These are phyloP conservation scores for Verticillium isaacii DNA, from an alignment of 2,329 filamentous ascomycete genomes.

Conservation along the genomic window DNA sequence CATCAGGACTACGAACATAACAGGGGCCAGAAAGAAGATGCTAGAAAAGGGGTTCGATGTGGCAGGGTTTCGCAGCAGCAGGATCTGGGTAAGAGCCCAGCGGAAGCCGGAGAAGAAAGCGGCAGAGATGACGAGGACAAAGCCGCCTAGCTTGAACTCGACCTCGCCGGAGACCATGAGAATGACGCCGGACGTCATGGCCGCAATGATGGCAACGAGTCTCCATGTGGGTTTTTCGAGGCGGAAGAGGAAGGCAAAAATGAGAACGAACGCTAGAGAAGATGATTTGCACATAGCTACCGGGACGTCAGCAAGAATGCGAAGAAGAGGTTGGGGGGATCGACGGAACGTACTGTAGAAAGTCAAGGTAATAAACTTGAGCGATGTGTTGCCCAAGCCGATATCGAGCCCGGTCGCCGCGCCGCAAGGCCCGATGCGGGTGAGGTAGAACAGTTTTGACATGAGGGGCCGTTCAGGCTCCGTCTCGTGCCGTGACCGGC, in stretches of 20 bases:
- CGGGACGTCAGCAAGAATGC: slow-evolving; percentile 16
- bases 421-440: slow-evolving; percentile 86
- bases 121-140: slow-evolving; percentile 86
- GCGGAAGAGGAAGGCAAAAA: slow-evolving; percentile 92
- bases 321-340: not conserved
- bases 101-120: slow-evolving; percentile 95
- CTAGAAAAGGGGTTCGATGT: slow-evolving; percentile 95
- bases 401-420: slow-evolving; percentile 92
- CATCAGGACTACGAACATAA: slow-evolving; percentile 87
- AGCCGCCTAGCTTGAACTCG: slow-evolving; percentile 80
- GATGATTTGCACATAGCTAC: slow-evolving; percentile 97
- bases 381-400: slow-evolving; percentile 88
- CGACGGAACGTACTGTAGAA: slow-evolving; percentile 71
- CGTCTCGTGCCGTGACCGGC: slow-evolving; percentile 45
- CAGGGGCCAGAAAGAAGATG: slow-evolving; percentile 94
- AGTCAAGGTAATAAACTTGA: slow-evolving; percentile 93
- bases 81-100: slow-evolving; percentile 97
- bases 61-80: slow-evolving; percentile 87
- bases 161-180: slow-evolving; percentile 99
- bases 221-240: slow-evolving; percentile 84
- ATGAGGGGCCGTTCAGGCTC: slow-evolving; percentile 62
- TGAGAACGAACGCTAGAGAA: slow-evolving; percentile 85
- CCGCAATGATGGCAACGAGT: slow-evolving; percentile 78
- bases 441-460: slow-evolving; percentile 87
- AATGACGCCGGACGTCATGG: slow-evolving; percentile 89